These are phyloP conservation scores for Starmera caribaea DNA, from an alignment of 805 yeast genomes.

Conservation along the genomic window DNA sequence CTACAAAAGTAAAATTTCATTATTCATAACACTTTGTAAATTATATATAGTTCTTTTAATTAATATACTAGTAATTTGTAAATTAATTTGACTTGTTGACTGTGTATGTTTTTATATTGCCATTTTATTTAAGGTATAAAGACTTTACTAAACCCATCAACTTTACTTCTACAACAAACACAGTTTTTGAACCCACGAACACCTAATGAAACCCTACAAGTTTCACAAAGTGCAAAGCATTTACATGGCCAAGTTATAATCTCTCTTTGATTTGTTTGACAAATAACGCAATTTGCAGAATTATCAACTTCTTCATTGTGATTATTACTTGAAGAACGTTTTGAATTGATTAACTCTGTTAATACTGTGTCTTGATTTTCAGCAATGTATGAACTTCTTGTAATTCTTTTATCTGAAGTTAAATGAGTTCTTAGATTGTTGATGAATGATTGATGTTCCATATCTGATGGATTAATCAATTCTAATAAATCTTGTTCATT, in stretches of 20 bases:
- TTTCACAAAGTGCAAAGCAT: constrained; percentile 82
- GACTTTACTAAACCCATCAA: constrained; percentile 42
- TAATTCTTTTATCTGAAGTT: constrained; percentile 16
- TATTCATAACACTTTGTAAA: too few relatives aligned
- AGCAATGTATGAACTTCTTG: constrained; percentile 24
- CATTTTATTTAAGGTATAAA: constrained; percentile 20
- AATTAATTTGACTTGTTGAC: too few relatives aligned
- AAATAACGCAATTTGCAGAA: constrained; percentile 60
- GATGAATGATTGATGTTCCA: constrained; percentile 9
- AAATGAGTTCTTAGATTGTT: constrained; percentile 13
- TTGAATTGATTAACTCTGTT: constrained; percentile 17
- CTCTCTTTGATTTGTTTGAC: constrained; percentile 65
- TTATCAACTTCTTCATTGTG: constrained; percentile 19
- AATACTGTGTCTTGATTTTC: constrained; percentile 21
- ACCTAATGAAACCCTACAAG: constrained; percentile 67
- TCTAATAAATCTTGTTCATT: constrained; percentile 15
- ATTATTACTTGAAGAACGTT: constrained; percentile 16
- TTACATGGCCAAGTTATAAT: constrained; percentile 89
- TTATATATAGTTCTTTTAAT: too few relatives aligned
- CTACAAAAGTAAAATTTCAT: constrained; percentile 16
- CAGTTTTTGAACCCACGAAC: constrained; percentile 67
- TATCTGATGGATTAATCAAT: constrained; percentile 19
- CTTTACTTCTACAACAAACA: constrained; percentile 74
- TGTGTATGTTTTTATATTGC: too few relatives aligned
- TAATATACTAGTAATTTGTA: too few relatives aligned